These are phyloP conservation scores for Nakazawaea wyomingensis DNA, from an alignment of 805 yeast genomes.

Conservation along the genomic window DNA sequence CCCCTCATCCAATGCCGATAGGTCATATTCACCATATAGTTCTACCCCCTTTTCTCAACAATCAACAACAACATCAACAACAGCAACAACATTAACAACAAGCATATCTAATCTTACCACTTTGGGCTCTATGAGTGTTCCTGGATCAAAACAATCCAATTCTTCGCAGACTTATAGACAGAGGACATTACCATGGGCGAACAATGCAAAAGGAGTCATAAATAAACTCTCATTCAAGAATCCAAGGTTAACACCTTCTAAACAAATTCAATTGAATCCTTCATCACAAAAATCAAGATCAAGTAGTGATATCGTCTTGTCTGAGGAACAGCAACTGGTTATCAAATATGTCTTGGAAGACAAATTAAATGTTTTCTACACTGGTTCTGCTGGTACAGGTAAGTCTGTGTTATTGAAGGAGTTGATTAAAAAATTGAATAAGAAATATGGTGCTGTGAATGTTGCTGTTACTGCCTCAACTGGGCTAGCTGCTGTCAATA, in stretches of 20 bases:
- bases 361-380: slow-evolving; percentile 57
- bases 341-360: slow-evolving; percentile 46
- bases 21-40: no score
- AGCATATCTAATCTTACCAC: background rate
- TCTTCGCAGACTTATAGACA: background rate
- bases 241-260: slow-evolving; percentile 4
- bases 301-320: background rate
- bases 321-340: slow-evolving; percentile 34
- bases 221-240: slow-evolving; percentile 8
- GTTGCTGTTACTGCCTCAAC: slow-evolving; percentile 95
- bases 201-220: background rate
- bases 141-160: background rate
- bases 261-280: background rate
- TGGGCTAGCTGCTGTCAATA: slow-evolving; percentile 91
- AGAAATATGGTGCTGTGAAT: slow-evolving; percentile 35
- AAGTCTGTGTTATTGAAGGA: slow-evolving; percentile 65
- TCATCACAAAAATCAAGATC: background rate
- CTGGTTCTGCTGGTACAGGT: slow-evolving; percentile 89
- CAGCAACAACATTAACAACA: background rate
- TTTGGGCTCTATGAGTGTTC: background rate
- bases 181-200: slow-evolving; percentile 8
- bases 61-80: no score
- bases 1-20: no score
- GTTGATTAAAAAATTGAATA: slow-evolving; percentile 49
- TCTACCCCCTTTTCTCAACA: no score